Evolutionary conservation across 192 early-diverging fungal genomes (phyloP), one percentile per base, ranked within the genome.

Genomic region (Gaertneriomyces semiglobifer): DNA sequence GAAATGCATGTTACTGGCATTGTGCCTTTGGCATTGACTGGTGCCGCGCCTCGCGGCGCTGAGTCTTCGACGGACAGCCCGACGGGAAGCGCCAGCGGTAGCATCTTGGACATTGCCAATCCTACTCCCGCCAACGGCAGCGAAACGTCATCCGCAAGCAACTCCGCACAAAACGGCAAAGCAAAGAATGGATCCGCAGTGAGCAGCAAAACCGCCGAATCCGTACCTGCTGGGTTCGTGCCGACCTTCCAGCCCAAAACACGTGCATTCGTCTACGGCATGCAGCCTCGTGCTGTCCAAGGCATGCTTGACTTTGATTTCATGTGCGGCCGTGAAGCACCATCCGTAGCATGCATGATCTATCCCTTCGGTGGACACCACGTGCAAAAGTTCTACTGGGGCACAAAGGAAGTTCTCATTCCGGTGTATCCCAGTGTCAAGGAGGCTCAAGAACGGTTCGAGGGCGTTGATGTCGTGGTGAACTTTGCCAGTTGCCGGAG

Each of bases 351-450:
- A 11, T 94, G 93, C 72, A 98, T 98, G 96, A 89, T 98, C 69
- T 98, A 98, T 74, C 94, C 96, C 63, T 98, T 98, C 77, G 93
- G 96, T 63, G 96, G 96, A 50, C 91, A 93, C 79, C 94, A 98
- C 73, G 91, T 98, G 60, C 96, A 98, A 74, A 98, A 96, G 78
- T 98, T 98, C 85, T 98, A 98, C 87, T 98, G 96, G 96, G 96
- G 96, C 50, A 96, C 94, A 47, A 90, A 94, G 82, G 96, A 98
- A 79, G 96, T 93, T 42, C 83, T 98, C 51, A 73, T 98, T 54
- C 90, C 92, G 18, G 96, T 98, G 25, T 96, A 94, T 79, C 91
- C 93, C 11, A 86, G 88, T 42, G 74, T 96, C 53, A 80, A 86
- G 57, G 93, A 93, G 76, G 96, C 94, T 0, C 79, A 86, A 62